Evolutionary conservation across 2,329 filamentous ascomycete species (phyloP), one percentile per base, ranked within the genome.

Genomic region (Neoarthrinium moseri): DNA sequence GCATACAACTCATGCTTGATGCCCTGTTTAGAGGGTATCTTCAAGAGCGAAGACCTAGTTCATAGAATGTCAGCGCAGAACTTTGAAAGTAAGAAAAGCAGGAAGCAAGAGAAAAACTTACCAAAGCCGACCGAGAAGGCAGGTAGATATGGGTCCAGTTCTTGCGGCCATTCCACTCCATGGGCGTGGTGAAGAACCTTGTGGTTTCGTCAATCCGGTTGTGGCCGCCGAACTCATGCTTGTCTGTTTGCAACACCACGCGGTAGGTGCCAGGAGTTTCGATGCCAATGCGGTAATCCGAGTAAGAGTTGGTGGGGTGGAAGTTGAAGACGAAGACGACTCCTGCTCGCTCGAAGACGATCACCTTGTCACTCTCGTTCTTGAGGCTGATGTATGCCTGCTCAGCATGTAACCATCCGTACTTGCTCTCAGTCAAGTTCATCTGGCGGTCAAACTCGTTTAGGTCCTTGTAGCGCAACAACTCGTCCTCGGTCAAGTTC

Each of bases 281-380:
- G 30, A 99, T 78, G 15, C 94, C 94, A 37, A 99, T 86, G 29
- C 92, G 83, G 66, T 96, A 99, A 68, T 97, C 94, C 10, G 86
- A 85, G 69, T 87, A 99, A 67, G 90, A 96, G 55, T 86, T 72
- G 22, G 80, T 81, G 0, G 89, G 84, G 64, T 97, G 85, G 77
- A 97, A 96, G 71, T 99, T 99, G 78, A 99, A 97, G 57, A 96
- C 79, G 75, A 91, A 99, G 10, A 99, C 75, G 48, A 96, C 72
- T 0, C 91, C 91, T 2, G 84, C 94, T 24, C 94, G 83, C 73
- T 99, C 94, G 64, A 96, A 99, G 4, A 96, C 91, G 53, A 99
- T 83, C 34, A 97, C 85, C 72, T 97, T 99, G 71, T 99, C 94
- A 17, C 69, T 75, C 62, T 97, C 91, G 64, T 99, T 84, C 79